A percentile compares a stretch with the other conserved stretches of the same genome.
Conservation (phyloP, 306 rosid genomes). For the Trifolium fragiferum region DNA sequence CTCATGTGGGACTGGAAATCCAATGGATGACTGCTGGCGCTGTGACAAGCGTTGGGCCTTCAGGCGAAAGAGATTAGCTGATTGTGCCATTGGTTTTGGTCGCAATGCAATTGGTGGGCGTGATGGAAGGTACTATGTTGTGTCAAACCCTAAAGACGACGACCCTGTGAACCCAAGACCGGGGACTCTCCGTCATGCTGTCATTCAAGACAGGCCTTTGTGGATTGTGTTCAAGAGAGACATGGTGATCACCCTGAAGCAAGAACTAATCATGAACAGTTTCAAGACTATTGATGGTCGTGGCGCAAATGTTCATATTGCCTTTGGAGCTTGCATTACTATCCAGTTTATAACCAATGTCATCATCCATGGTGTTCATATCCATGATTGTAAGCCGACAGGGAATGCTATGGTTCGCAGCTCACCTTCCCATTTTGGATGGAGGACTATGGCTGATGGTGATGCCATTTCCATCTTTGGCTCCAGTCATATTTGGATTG, state of each 20-base stretch:
- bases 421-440: slow-evolving; percentile 90
- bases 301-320: slow-evolving; percentile 88
- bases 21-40: slow-evolving; percentile 98
- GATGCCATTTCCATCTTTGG: slow-evolving; percentile 87
- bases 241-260: slow-evolving; percentile 91
- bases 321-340: slow-evolving; percentile 87
- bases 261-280: slow-evolving; percentile 94
- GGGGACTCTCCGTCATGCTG: slow-evolving; percentile 95
- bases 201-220: slow-evolving; percentile 78
- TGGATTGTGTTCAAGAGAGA: slow-evolving; percentile 98
- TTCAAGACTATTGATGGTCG: slow-evolving; percentile 95
- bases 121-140: slow-evolving; percentile 81
- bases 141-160: slow-evolving; percentile 61
- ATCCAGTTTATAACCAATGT: slow-evolving; percentile 84
- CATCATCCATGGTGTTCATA: slow-evolving; percentile 84
- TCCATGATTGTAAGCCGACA: slow-evolving; percentile 86
- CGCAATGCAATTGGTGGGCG: slow-evolving; percentile 94
- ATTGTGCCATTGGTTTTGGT: slow-evolving; percentile 89
- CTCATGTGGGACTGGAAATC: slow-evolving; percentile 90
- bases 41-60: slow-evolving; percentile 79
- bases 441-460: slow-evolving; percentile 97
- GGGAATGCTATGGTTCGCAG: slow-evolving; percentile 97
- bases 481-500: slow-evolving; percentile 87
- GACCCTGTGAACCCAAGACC: slow-evolving; percentile 77
- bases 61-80: slow-evolving; percentile 69